Conservation (phyloP, 2,329 filamentous ascomycete species). For the Neopestalotiopsis sp. region DNA sequence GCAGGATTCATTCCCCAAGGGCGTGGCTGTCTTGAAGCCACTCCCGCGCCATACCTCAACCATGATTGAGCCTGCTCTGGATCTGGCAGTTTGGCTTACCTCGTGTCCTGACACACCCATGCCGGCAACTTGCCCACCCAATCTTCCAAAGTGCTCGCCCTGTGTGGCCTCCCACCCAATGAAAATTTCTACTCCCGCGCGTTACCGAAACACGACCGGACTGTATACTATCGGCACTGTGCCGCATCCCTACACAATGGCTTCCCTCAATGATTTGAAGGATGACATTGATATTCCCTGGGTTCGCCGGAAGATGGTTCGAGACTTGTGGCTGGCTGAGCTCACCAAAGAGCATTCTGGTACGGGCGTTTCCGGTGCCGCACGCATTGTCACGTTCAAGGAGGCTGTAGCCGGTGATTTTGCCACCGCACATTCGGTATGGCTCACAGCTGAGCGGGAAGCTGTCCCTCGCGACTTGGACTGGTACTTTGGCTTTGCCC, state of each 20-base stretch:
- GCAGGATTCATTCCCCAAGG: conserved; percentile 77
- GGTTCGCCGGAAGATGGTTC: conserved; percentile 70
- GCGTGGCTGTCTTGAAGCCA: conserved; percentile 84
- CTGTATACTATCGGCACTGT: conserved; percentile 86
- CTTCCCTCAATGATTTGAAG: conserved; percentile 68
- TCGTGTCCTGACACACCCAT: conserved; percentile 77
- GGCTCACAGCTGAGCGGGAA: conserved; percentile 75
- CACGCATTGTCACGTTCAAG: conserved; percentile 78
- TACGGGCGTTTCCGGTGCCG: conserved; percentile 63
- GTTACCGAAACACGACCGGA: conserved; percentile 74
- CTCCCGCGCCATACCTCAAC: conserved; percentile 76
- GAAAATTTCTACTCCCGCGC: conserved; percentile 68
- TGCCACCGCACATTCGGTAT: conserved; percentile 70
- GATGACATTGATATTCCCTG: conserved; percentile 66
- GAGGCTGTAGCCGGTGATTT: conserved; percentile 76
- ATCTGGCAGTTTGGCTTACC: conserved; percentile 77
- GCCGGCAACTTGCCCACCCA: conserved; percentile 83
- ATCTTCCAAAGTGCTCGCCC: conserved; percentile 73
- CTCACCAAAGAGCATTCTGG: conserved; percentile 75
- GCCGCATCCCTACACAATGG: conserved; percentile 88
- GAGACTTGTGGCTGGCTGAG: conserved; percentile 79
- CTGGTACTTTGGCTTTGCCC: conserved; percentile 87
- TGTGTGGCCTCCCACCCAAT: conserved; percentile 72
- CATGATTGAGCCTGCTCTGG: conserved; percentile 71
- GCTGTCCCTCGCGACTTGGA: conserved; percentile 73